Conservation (phyloP, 2,329 filamentous ascomycete genomes). For the Exserohilum turcica region DNA sequence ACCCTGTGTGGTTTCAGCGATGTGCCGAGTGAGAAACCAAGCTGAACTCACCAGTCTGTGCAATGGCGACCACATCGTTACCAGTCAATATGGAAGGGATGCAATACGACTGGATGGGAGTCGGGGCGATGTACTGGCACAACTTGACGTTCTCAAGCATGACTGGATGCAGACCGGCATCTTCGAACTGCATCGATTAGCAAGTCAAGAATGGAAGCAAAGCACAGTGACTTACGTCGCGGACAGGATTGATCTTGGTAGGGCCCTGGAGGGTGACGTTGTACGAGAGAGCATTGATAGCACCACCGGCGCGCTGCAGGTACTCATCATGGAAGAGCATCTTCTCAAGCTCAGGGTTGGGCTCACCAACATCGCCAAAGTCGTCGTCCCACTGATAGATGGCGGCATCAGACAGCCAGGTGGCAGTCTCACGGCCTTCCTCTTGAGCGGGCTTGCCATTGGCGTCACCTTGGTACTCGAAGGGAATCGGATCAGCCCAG, state of each 20-base stretch:
- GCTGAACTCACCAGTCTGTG: conserved; percentile 80
- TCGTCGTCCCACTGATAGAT: conserved; percentile 87
- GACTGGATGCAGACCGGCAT: conserved; percentile 82
- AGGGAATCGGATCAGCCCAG: conserved; percentile 56
- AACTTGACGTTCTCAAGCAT: conserved; percentile 79
- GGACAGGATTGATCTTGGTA: conserved; percentile 55
- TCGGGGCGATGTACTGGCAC: conserved; percentile 73
- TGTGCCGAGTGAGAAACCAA: background rate
- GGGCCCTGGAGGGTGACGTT: conserved; percentile 58
- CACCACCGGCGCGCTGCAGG: conserved; percentile 61
- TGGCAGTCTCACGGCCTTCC: conserved; percentile 27
- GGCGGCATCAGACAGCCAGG: conserved; percentile 62
- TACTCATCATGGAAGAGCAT: conserved; percentile 70
- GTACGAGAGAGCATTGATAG: conserved; percentile 66
- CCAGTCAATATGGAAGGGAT: conserved; percentile 79
- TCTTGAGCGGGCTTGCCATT: conserved; percentile 30
- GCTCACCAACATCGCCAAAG: conserved; percentile 81
- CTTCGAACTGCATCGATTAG: conserved; percentile 61
- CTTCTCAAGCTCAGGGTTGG: conserved; percentile 70
- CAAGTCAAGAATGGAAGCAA: background rate
- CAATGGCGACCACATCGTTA: conserved; percentile 83
- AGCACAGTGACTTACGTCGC: conserved; percentile 50
- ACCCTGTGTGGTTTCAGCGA: conserved; percentile 63
- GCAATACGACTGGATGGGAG: conserved; percentile 84
- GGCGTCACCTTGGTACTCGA: conserved; percentile 55